Percentiles rank a stretch among this genome's conserved stretches.
Conservation (phyloP, 2,329 filamentous ascomycete species). For the Seiridium unicorne region DNA sequence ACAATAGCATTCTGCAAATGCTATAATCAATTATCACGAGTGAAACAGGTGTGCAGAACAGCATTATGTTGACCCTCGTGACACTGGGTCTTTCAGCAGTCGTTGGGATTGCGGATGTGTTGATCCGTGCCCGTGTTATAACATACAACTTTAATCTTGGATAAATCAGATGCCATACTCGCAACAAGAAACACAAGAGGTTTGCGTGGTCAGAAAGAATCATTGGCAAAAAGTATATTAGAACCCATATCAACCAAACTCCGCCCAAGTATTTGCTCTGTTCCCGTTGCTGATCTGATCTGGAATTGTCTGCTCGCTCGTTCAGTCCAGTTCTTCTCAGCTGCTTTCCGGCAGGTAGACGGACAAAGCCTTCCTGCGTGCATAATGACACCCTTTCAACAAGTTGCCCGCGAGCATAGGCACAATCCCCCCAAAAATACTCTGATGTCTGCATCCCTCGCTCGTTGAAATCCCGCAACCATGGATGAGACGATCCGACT, state of each 20-base stretch:
- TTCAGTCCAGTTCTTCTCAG: slow-evolving; percentile 12
- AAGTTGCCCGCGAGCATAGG: background rate
- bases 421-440: background rate
- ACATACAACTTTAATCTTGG: background rate
- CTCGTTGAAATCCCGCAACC: no score
- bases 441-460: background rate
- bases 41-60: no score
- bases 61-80: no score
- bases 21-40: background rate
- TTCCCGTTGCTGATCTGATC: slow-evolving; percentile 8
- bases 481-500: no score
- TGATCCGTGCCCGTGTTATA: background rate
- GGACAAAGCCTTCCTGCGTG: background rate
- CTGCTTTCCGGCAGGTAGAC: slow-evolving; percentile 7
- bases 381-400: background rate
- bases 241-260: slow-evolving; percentile 44
- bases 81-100: background rate
- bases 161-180: background rate
- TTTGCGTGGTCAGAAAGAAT: no score
- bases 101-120: background rate
- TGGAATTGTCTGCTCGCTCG: slow-evolving; percentile 13
- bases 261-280: slow-evolving; percentile 42
- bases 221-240: slow-evolving; percentile 33
- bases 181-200: no score
- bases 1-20: background rate